Evolutionary conservation across 768 basidiomycete genomes (phyloP).

Genomic region (Lactarius sp.): DNA sequence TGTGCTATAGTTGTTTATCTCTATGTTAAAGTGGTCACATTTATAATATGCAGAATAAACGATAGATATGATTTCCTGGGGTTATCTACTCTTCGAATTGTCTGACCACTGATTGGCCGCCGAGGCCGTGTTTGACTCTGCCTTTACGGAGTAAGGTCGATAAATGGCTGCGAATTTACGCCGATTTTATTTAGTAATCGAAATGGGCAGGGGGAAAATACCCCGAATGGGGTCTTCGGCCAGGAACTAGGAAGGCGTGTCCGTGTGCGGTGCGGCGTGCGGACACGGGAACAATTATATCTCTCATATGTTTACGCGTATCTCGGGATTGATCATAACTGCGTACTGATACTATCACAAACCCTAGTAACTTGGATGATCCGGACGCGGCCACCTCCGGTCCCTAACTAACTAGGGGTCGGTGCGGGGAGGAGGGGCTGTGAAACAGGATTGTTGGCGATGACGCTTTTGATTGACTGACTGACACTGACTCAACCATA

Average conservation of each 20-base stretch:
- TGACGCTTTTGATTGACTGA: too few relatives aligned
- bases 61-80: constrained; percentile 9
- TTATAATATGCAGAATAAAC: constrained; percentile 20
- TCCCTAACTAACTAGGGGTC: too few relatives aligned
- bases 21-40: constrained; percentile 16
- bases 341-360: too few relatives aligned
- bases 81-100: not conserved
- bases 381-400: too few relatives aligned
- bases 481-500: too few relatives aligned
- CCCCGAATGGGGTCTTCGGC: not conserved
- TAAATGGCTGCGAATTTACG: not conserved
- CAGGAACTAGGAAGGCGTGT: not conserved
- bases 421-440: too few relatives aligned
- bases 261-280: not conserved
- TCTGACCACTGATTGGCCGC: not conserved
- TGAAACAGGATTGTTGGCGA: too few relatives aligned
- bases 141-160: constrained; percentile 4
- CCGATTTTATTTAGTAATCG: not conserved
- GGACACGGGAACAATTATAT: too few relatives aligned
- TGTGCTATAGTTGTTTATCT: constrained; percentile 23
- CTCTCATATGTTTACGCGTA: too few relatives aligned
- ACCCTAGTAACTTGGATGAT: too few relatives aligned
- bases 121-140: not conserved
- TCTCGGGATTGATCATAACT: too few relatives aligned
- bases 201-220: not conserved